Conservation (phyloP, 805 yeast species). For the Komagataella mondaviorum region DNA sequence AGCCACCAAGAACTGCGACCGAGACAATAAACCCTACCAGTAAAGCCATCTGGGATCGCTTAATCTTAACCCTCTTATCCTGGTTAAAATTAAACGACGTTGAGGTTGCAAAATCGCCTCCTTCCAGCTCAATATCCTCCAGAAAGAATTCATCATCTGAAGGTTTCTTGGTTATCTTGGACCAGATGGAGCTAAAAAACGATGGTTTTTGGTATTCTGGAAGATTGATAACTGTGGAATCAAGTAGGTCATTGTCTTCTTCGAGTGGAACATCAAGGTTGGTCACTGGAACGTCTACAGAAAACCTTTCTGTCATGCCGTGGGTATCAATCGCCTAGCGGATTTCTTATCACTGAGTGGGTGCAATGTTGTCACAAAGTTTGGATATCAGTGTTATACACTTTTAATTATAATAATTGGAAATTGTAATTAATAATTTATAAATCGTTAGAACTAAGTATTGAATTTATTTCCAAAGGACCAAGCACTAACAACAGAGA, state of each 20-base stretch:
- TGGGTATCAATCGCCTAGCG: neutral
- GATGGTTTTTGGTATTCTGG: conserved; percentile 10
- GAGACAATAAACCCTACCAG: neutral
- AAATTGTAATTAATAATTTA: too few species aligned
- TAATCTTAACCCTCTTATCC: neutral
- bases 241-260: conserved; percentile 12
- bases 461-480: too few species aligned
- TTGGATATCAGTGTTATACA: neutral
- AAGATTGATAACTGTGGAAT: conserved; percentile 1
- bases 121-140: neutral
- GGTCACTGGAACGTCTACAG: conserved; percentile 40
- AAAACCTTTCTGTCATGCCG: conserved; percentile 5
- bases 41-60: neutral
- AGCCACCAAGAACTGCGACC: neutral
- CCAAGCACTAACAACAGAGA: too few species aligned
- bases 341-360: neutral
- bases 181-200: neutral
- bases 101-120: conserved; percentile 1
- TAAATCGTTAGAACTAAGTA: too few species aligned
- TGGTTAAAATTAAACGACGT: neutral
- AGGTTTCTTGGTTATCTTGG: neutral
- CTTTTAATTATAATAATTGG: too few species aligned
- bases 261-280: conserved; percentile 30
- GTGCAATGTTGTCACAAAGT: neutral
- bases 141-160: neutral